Base-by-base conservation (phyloP, 768 basidiomycete species). In the Boletus tylopilopsis region DNA sequence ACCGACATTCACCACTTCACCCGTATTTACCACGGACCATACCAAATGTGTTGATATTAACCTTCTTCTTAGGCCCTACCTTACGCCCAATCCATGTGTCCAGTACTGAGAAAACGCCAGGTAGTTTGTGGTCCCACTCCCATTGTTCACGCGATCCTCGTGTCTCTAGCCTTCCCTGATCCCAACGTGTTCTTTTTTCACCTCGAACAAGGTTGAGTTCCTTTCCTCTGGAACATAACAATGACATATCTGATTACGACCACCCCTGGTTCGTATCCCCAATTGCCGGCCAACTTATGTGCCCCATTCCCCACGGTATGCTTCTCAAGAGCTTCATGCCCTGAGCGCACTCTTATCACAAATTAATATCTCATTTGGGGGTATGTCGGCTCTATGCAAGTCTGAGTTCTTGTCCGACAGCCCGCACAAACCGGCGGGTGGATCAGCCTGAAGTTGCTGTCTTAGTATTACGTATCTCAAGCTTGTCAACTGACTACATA, bases 201-300 rank as follows among this genome's bases (percentile, higher is more conserved):
- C 23, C 12, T 21, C 33, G 22, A 47, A 49, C 47, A 55, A 59
- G 48, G 54, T 63, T 49, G 50, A 29, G 42, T 50, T 62, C 25
- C 45, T 41, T 33, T 36, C 47, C 18, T 55, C n/a, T 47, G 35
- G 38, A 24, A 37, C n/a, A 12, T 30, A 27, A 40, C 41, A 23
- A 38, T 19, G 22, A 27, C 22, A 29, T 32, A 4, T 27, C 32
- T 19, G 22, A 41, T 57, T 50, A 57, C 55, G 48, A 41, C 19
- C 29, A 42, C 27, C n/a, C 19, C 41, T 39, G 47, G 37, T 25
- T 11, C 21, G 30, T 27, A 43, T 18, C 42, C 21, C 41, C 13
- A 27, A 15, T 37, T 16, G 8, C 44, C 32, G 19, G 49, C n/a
- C 37, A 23, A 45, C 45, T 32, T 32, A 32, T 32, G 19, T 29